Evolutionary conservation across 1,284 basidiomycete species (phyloP).

Genomic region (Violaceomyces palustris): DNA sequence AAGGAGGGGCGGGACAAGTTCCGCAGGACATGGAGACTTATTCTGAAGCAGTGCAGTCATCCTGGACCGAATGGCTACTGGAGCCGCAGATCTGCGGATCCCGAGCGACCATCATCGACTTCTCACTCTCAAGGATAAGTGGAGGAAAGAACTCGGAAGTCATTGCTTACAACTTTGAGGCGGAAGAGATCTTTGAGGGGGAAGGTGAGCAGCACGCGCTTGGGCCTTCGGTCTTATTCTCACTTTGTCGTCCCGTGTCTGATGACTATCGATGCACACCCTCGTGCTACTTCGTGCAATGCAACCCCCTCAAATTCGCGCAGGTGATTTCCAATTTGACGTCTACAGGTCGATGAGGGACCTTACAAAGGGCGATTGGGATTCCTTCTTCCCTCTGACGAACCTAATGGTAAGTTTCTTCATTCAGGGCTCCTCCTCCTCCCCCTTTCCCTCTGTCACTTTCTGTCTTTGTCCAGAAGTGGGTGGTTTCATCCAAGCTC

Average conservation of each 20-base stretch:
- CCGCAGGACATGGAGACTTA: too few species aligned
- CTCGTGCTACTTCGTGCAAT: slow-evolving; percentile 40
- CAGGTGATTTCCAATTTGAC: slow-evolving; percentile 89
- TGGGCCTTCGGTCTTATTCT: too few species aligned
- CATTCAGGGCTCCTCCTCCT: too few species aligned
- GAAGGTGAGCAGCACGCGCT: too few species aligned
- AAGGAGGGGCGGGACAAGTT: too few species aligned
- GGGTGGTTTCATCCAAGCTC: too few species aligned
- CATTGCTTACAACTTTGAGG: slow-evolving; percentile 48
- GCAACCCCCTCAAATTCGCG: slow-evolving; percentile 75
- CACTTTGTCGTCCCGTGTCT: too few species aligned
- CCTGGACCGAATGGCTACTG: too few species aligned
- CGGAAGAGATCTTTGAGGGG: slow-evolving; percentile 52
- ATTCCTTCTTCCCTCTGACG: slow-evolving; percentile 68
- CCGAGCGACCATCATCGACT: slow-evolving; percentile 80
- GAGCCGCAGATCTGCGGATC: slow-evolving; percentile 59
- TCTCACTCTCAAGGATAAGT: slow-evolving; percentile 71
- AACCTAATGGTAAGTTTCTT: slow-evolving; percentile 73
- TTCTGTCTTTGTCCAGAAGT: too few species aligned
- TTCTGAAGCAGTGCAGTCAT: too few species aligned
- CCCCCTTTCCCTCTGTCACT: too few species aligned
- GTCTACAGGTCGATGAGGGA: slow-evolving; percentile 81
- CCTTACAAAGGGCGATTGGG: slow-evolving; percentile 65
- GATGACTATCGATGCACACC: slow-evolving; percentile 13
- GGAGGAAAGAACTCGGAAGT: slow-evolving; percentile 6